phyloP scores from a whole-genome alignment of 176 grass and related monocot species.

The Juncus inflexus region DNA sequence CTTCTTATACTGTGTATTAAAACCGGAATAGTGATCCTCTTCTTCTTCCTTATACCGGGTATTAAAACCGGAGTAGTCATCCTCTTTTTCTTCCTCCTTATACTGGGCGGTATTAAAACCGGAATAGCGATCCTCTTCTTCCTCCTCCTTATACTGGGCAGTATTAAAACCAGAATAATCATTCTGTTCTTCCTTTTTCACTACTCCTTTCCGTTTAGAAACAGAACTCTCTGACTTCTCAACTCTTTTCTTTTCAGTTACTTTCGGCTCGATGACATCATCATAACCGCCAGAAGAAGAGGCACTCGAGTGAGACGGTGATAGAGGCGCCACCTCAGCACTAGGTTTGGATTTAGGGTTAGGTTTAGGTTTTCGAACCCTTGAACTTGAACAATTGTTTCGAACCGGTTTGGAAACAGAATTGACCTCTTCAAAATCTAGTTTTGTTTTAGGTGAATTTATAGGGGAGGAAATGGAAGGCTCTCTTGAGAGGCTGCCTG shows the following conservation, averaged over 20 bases:
- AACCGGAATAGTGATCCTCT: background rate
- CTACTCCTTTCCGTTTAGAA: slow-evolving; percentile 5
- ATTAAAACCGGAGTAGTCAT: background rate
- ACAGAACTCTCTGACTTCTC: slow-evolving; percentile 6
- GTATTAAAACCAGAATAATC: background rate
- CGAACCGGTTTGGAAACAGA: background rate
- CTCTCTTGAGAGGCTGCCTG: slow-evolving; percentile 30
- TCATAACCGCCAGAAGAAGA: slow-evolving; percentile 8
- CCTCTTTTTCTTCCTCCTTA: background rate
- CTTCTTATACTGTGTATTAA: background rate
- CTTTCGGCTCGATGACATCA: background rate
- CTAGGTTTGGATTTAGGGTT: background rate
- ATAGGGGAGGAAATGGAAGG: slow-evolving; percentile 17
- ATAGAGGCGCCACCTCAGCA: slow-evolving; percentile 12
- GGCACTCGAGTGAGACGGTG: slow-evolving; percentile 23
- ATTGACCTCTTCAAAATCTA: slow-evolving; percentile 17
- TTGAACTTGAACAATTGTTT: background rate
- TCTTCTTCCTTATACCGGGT: background rate
- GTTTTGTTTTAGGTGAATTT: slow-evolving; percentile 21
- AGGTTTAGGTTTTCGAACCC: background rate
- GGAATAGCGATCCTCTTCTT: slow-evolving; percentile 3
- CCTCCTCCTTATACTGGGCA: background rate
- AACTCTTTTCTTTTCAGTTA: background rate
- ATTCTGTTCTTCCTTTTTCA: background rate
- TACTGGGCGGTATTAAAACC: background rate